These are phyloP conservation scores for Ceratorhiza oryzae-sativae DNA, from an alignment of 1,284 basidiomycete species.

Conservation along the genomic window DNA sequence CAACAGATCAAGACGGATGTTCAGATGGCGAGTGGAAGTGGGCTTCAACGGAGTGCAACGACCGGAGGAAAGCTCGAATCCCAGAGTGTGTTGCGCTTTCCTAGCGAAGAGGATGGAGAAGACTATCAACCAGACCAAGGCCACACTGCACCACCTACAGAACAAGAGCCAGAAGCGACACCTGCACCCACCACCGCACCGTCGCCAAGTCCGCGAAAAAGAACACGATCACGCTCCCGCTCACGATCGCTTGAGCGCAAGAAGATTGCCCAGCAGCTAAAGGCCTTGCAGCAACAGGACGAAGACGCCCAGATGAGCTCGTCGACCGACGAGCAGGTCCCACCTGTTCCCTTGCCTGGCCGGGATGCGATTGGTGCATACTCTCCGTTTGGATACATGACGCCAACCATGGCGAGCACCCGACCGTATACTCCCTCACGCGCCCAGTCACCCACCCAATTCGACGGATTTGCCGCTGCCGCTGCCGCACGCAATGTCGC, in stretches of 20 bases:
- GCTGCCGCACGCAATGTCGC: constrained; percentile 36
- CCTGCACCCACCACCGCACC: not conserved
- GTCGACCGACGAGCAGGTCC: constrained; percentile 30
- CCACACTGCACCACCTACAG: not conserved
- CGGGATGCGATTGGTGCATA: constrained; percentile 12
- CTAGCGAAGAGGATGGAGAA: constrained; percentile 13
- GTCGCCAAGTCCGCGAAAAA: constrained; percentile 24
- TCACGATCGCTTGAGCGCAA: constrained; percentile 31
- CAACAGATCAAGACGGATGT: not conserved
- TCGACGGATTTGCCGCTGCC: constrained; percentile 32
- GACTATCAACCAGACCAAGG: constrained; percentile 5
- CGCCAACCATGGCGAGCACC: not conserved
- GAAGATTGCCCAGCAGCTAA: constrained; percentile 22
- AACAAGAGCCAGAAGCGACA: not conserved
- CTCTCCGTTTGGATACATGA: constrained; percentile 13
- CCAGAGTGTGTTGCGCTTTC: constrained; percentile 4
- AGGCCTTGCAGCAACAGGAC: not conserved
- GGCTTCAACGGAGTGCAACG: constrained; percentile 27
- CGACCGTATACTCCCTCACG: constrained; percentile 4
- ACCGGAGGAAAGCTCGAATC: constrained; percentile 33
- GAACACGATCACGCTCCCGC: constrained; percentile 31
- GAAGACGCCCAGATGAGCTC: constrained; percentile 31
- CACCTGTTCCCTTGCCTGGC: constrained; percentile 3
- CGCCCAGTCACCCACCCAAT: constrained; percentile 26
- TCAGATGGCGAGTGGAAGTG: not conserved